Evolutionary conservation across 345 rosid species (phyloP), one percentile per base, ranked within the genome.

Genomic region (Luvunga scandens): DNA sequence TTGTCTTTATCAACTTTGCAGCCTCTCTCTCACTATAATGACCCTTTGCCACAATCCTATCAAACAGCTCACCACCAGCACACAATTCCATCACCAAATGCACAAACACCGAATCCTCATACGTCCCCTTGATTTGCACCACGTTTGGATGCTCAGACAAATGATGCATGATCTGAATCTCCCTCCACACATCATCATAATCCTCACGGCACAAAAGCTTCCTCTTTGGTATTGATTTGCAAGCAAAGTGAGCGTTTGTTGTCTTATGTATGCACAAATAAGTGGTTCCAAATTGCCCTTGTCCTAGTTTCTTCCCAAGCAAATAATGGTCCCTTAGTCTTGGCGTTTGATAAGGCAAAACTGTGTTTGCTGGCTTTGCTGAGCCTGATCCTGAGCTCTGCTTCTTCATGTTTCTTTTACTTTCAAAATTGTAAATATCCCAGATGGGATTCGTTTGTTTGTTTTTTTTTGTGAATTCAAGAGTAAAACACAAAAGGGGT

Each of bases 81-180:
- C 99, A 96, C 4, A 96, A 82, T 87, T 96, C 99, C 99, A 96
- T 96, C 4, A 96, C 99, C 80, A 96, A 81, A 84, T 96, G 99
- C 31, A 96, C 99, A 61, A 94, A 95, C 62, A 94, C 90, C 28
- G 90, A 82, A 77, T 95, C 99, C 83, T 95, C 99, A 34, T 92
- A 95, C 4, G 99, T 93, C 24, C 92, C 98, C 79, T 90, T 89
- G 84, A 95, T 93, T 78, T 78, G 90, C 28, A 95, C 99, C 7
- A 95, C 98, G 70, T 90, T 87, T 9, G 81, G 90, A 75, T 95
- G 97, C 77, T 89, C 99, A 0, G 98, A 92, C 27, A 95, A 81
- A 68, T 95, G 99, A 75, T 95, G 99, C 99, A 95, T 95, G 90
- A 95, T 95, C 93, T 95, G 99, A 84, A 95, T 94, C 91, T 95